phyloP scores from a whole-genome alignment of 2,329 filamentous ascomycete species.

The Xylaria sp. region DNA sequence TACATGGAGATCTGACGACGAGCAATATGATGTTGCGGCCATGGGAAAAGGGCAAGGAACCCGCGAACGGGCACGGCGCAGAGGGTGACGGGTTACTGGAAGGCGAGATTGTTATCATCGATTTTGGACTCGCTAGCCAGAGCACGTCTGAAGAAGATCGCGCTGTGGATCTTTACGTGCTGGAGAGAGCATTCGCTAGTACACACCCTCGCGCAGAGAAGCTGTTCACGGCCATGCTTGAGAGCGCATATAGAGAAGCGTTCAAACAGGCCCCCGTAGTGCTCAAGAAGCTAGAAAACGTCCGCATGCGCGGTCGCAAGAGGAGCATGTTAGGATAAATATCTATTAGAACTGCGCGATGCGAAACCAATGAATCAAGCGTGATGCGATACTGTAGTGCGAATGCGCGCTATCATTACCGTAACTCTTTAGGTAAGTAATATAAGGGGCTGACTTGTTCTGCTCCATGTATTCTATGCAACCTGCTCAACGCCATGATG shows the following conservation, averaged over 20 bases:
- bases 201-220: slow-evolving; percentile 89
- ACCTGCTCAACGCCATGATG: slow-evolving; percentile 26
- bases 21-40: slow-evolving; percentile 91
- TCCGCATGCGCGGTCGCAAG: slow-evolving; percentile 93
- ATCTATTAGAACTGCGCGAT: slow-evolving; percentile 3
- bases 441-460: slow-evolving; percentile 11
- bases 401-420: slow-evolving; percentile 22
- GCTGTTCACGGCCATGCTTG: slow-evolving; percentile 78
- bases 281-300: slow-evolving; percentile 87
- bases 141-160: slow-evolving; percentile 88
- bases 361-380: slow-evolving; percentile 17
- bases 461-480: slow-evolving; percentile 35
- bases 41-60: slow-evolving; percentile 41
- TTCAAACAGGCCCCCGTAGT: slow-evolving; percentile 81
- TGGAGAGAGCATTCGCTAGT: slow-evolving; percentile 93
- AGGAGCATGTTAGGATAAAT: slow-evolving; percentile 90
- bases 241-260: slow-evolving; percentile 73
- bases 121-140: slow-evolving; percentile 90
- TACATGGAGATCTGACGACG: slow-evolving; percentile 96
- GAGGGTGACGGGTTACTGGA: slow-evolving; percentile 55
- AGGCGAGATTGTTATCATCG: slow-evolving; percentile 89
- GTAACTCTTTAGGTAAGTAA: slow-evolving; percentile 10
- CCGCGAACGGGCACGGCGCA: slow-evolving; percentile 22
- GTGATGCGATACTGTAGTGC: slow-evolving; percentile 27
- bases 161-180: slow-evolving; percentile 94